A percentile compares a stretch with the other conserved stretches of the same genome.
Evolutionary conservation across 495 filamentous ascomycete genomes (phyloP).

Genomic region (Trichoderma parareesei): DNA sequence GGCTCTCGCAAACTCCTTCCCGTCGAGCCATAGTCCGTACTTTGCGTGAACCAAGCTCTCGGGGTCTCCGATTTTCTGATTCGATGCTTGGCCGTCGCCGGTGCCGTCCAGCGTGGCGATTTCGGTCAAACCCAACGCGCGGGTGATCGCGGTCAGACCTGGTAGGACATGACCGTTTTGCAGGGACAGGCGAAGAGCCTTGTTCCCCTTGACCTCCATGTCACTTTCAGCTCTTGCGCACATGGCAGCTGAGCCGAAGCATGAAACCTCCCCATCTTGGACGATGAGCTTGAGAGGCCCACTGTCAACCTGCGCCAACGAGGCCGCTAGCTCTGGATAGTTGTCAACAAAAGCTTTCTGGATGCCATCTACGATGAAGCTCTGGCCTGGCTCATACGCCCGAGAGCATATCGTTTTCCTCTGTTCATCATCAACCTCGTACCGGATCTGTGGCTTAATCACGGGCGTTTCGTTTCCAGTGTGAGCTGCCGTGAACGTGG

Average conservation of each 20-base stretch:
- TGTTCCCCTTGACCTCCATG: constrained; percentile 9
- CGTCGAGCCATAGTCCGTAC: constrained; percentile 42
- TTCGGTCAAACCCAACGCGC: constrained; percentile 35
- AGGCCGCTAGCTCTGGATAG: constrained; percentile 1
- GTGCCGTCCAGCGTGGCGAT: constrained; percentile 35
- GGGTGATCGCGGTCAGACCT: constrained; percentile 37
- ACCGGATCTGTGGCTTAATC: neutral
- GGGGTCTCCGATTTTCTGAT: constrained; percentile 7
- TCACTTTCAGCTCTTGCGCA: constrained; percentile 13
- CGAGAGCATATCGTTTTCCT: neutral
- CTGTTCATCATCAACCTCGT: neutral
- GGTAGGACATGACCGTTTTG: constrained; percentile 39
- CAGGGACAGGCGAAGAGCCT: constrained; percentile 25
- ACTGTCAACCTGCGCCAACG: neutral
- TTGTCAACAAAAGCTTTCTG: constrained; percentile 21
- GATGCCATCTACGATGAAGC: constrained; percentile 28
- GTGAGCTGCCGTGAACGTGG: constrained; percentile 15
- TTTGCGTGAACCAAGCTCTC: constrained; percentile 34
- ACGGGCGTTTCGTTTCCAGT: constrained; percentile 14
- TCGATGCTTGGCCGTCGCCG: constrained; percentile 27
- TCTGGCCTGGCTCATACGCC: neutral
- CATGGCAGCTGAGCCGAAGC: constrained; percentile 21
- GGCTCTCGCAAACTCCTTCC: constrained; percentile 34
- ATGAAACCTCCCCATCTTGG: constrained; percentile 29
- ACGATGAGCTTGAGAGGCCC: constrained; percentile 29